Conservation (phyloP, 306 rosid species). For the Ormosia semicastrata region DNA sequence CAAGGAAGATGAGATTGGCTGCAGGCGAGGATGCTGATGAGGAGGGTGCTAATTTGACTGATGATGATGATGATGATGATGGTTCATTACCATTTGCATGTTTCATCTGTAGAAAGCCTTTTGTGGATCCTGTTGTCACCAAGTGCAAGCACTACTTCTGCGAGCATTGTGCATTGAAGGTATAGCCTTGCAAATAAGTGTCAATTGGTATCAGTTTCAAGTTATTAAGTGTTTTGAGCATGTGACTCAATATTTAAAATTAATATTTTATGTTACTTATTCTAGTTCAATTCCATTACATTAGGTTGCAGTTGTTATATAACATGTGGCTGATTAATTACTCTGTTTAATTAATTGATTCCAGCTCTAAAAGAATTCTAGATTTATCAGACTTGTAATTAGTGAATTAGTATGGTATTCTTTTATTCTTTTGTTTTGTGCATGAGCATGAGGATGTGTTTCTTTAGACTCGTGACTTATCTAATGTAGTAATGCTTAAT, state of each 20-base stretch:
- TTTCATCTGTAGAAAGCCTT: slow-evolving; percentile 77
- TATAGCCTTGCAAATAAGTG: slow-evolving; percentile 13
- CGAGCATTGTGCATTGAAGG: slow-evolving; percentile 88
- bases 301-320: slow-evolving; percentile 2
- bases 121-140: slow-evolving; percentile 79
- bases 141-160: slow-evolving; percentile 87
- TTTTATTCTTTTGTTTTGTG: not conserved
- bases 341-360: not conserved
- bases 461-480: not conserved
- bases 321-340: not conserved
- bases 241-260: not conserved
- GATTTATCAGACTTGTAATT: not conserved
- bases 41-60: slow-evolving; percentile 38
- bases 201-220: not conserved
- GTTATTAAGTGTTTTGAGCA: not conserved
- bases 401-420: not conserved
- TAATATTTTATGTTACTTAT: not conserved
- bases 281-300: not conserved
- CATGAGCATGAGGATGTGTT: not conserved
- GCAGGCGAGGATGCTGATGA: slow-evolving; percentile 48
- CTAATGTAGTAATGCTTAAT: not conserved
- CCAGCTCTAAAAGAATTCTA: not conserved
- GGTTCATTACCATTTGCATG: slow-evolving; percentile 74
- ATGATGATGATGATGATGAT: slow-evolving; percentile 58
- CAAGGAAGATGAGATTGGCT: slow-evolving; percentile 74